Percentiles rank a stretch among this genome's conserved stretches.
Evolutionary conservation across 495 filamentous ascomycete species (phyloP).

Genomic region (Penicillium taxi): DNA sequence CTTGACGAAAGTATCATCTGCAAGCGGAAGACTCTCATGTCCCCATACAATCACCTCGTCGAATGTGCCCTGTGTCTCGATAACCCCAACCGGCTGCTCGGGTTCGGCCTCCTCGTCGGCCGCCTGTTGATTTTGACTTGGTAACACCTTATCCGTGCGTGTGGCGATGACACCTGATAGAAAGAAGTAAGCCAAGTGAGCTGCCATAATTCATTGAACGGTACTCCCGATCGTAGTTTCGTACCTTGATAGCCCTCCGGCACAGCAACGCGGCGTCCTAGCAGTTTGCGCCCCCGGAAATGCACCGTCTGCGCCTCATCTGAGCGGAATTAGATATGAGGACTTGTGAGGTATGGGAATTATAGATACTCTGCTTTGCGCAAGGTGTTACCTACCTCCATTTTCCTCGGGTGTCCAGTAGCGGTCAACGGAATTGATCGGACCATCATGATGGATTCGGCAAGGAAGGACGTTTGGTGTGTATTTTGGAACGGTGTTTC

Average conservation of each 20-base stretch:
- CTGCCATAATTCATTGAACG: neutral
- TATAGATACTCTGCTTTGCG: neutral
- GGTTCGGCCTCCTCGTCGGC: slow-evolving; percentile 32
- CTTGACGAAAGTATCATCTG: slow-evolving; percentile 62
- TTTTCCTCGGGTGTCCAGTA: slow-evolving; percentile 60
- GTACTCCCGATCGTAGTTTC: slow-evolving; percentile 1
- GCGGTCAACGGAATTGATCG: slow-evolving; percentile 52
- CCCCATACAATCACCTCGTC: slow-evolving; percentile 76
- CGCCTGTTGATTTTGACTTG: slow-evolving; percentile 18
- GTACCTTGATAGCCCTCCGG: slow-evolving; percentile 70
- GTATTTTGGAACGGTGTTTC: slow-evolving; percentile 19
- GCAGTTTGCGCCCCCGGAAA: slow-evolving; percentile 77
- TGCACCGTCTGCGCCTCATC: slow-evolving; percentile 53
- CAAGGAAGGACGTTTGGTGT: slow-evolving; percentile 81
- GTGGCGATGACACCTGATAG: slow-evolving; percentile 33
- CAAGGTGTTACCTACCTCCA: slow-evolving; percentile 25
- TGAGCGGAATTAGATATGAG: slow-evolving; percentile 4
- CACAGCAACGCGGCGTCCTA: slow-evolving; percentile 56
- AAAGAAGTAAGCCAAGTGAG: neutral
- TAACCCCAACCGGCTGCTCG: slow-evolving; percentile 49
- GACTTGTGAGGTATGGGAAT: neutral
- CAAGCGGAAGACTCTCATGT: slow-evolving; percentile 62
- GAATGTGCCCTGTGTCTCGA: slow-evolving; percentile 61
- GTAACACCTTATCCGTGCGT: slow-evolving; percentile 28
- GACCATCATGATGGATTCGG: slow-evolving; percentile 69